phyloP scores from a whole-genome alignment of 192 early-diverging fungal genomes.

The Backusella circina region DNA sequence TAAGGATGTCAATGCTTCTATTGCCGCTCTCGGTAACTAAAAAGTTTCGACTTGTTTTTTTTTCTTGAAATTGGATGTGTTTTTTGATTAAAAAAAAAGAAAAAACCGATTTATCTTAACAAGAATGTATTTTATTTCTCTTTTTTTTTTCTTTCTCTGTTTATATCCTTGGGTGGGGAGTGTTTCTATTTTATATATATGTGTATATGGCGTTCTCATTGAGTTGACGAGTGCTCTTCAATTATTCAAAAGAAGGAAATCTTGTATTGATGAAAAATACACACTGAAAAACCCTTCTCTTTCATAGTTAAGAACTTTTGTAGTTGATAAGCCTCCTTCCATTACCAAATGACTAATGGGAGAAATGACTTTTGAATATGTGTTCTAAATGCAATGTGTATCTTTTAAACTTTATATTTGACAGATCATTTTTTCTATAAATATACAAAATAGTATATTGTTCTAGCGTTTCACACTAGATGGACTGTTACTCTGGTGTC shows the following conservation, averaged over 20 bases:
- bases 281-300: no score
- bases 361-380: no score
- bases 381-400: no score
- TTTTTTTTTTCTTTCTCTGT: not conserved
- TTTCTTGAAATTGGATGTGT: not conserved
- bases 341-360: no score
- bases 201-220: not conserved
- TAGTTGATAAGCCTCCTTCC: no score
- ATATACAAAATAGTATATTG: no score
- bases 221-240: not conserved
- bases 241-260: not conserved
- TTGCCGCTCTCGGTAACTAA: conserved; percentile 59
- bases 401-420: no score
- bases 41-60: not conserved
- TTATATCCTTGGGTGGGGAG: not conserved
- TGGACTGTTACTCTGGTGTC: no score
- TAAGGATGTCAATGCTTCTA: conserved; percentile 52
- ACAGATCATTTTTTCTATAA: no score
- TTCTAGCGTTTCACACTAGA: no score
- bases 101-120: not conserved
- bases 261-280: not conserved
- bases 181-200: not conserved
- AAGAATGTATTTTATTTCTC: not conserved
- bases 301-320: no score
- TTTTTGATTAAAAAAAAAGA: not conserved